A percentile compares a stretch with the other conserved stretches of the same genome.
These are phyloP conservation scores for Pseudopyrenochaeta lycopersici DNA, from an alignment of 2,329 filamentous ascomycete genomes.

Conservation along the genomic window DNA sequence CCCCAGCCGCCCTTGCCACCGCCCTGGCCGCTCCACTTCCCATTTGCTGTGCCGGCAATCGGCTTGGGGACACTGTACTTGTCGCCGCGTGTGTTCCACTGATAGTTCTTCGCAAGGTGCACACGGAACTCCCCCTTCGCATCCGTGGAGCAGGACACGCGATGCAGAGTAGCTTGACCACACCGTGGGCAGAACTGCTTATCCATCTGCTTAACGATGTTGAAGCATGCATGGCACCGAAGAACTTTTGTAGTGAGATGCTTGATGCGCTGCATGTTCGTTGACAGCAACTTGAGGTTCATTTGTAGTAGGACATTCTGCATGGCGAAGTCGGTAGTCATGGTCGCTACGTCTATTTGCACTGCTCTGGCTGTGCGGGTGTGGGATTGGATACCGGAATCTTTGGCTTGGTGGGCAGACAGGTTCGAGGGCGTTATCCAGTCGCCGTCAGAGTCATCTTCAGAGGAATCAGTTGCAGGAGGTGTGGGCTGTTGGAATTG, in stretches of 20 bases:
- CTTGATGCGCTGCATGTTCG: slow-evolving; percentile 79
- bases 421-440: slow-evolving; percentile 98
- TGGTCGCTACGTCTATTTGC: slow-evolving; percentile 84
- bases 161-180: slow-evolving; percentile 84
- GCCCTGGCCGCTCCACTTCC: slow-evolving; percentile 71
- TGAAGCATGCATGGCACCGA: slow-evolving; percentile 83
- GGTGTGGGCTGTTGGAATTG: slow-evolving; percentile 24
- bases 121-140: slow-evolving; percentile 81
- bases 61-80: slow-evolving; percentile 94
- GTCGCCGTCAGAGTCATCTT: slow-evolving; percentile 57
- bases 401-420: slow-evolving; percentile 79
- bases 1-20: slow-evolving; percentile 92
- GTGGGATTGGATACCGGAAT: slow-evolving; percentile 55
- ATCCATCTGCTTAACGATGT: slow-evolving; percentile 80
- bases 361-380: slow-evolving; percentile 60
- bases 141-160: slow-evolving; percentile 86
- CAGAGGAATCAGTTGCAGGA: slow-evolving; percentile 22
- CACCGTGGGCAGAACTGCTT: slow-evolving; percentile 94
- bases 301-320: slow-evolving; percentile 96
- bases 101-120: slow-evolving; percentile 92
- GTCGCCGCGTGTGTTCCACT: slow-evolving; percentile 94
- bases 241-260: slow-evolving; percentile 88
- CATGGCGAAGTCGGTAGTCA: slow-evolving; percentile 97
- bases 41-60: slow-evolving; percentile 79
- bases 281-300: slow-evolving; percentile 88